Evolutionary conservation across 1,284 basidiomycete genomes (phyloP).

Genomic region (Heterobasidion occidentale): DNA sequence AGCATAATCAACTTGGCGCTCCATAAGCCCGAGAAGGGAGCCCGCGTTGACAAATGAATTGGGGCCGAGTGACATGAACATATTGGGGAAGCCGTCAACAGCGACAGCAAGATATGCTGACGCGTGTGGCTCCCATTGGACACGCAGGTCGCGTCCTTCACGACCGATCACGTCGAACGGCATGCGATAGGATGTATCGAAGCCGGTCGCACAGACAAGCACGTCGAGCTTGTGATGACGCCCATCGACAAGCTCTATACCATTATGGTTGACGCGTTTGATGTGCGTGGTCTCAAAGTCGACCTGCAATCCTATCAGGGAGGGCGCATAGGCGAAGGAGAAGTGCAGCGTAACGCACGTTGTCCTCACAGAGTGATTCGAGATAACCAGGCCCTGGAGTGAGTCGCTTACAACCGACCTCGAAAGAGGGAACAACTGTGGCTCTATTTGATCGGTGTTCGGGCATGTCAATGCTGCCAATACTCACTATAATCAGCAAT

Average conservation of each 20-base stretch:
- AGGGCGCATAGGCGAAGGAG: background rate
- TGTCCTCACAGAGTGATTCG: conserved; percentile 44
- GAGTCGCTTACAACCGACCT: conserved; percentile 29
- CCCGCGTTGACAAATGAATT: conserved; percentile 43
- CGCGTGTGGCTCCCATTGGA: conserved; percentile 38
- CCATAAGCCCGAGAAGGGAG: conserved; percentile 38
- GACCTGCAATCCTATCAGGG: conserved; percentile 23
- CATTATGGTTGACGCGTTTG: conserved; percentile 35
- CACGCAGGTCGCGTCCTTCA: conserved; percentile 30
- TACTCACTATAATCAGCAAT: conserved; percentile 46
- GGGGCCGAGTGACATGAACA: conserved; percentile 43
- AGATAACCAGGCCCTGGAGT: conserved; percentile 46
- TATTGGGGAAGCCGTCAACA: conserved; percentile 50
- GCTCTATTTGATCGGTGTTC: background rate
- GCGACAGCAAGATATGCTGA: conserved; percentile 41
- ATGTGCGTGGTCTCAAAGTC: conserved; percentile 41
- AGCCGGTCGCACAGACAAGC: conserved; percentile 53
- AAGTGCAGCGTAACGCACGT: conserved; percentile 24
- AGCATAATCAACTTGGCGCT: conserved; percentile 45
- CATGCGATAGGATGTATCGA: conserved; percentile 37
- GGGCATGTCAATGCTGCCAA: too few relatives aligned
- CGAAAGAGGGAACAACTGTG: conserved; percentile 6
- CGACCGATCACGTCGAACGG: conserved; percentile 41
- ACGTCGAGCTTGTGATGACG: conserved; percentile 41
- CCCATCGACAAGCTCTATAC: conserved; percentile 44